These are phyloP conservation scores for Periconia sp. DNA, from an alignment of 2,329 filamentous ascomycete species.

Conservation along the genomic window DNA sequence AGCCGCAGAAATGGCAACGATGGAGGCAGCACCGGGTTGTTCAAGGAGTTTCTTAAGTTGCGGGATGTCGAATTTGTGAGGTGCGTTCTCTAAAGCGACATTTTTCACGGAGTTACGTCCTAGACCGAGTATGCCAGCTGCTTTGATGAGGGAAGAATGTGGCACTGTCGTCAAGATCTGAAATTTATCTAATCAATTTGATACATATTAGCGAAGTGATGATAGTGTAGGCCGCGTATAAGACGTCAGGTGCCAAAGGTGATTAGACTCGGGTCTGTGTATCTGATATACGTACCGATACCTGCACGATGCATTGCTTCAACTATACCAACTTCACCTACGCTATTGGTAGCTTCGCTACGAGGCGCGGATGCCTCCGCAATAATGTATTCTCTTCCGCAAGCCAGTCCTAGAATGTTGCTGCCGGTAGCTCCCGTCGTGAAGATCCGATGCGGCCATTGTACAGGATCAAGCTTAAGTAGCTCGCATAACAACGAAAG, in stretches of 20 bases:
- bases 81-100: constrained; percentile 60
- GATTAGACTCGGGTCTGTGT: no score
- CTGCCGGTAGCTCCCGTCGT: constrained; percentile 74
- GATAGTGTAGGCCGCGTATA: no score
- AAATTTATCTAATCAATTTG: no score
- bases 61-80: constrained; percentile 73
- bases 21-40: constrained; percentile 64
- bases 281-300: no score
- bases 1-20: constrained; percentile 81
- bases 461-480: constrained; percentile 61
- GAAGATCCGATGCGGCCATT: constrained; percentile 78
- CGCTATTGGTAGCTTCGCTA: constrained; percentile 42
- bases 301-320: constrained; percentile 69
- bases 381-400: constrained; percentile 73
- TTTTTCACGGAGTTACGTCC: constrained; percentile 72
- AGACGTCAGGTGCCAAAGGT: no score
- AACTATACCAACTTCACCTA: constrained; percentile 74
- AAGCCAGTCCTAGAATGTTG: constrained; percentile 70
- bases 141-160: constrained; percentile 85
- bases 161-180: constrained; percentile 81
- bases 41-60: constrained; percentile 67
- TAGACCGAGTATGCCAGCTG: constrained; percentile 80
- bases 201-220: no score
- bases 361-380: constrained; percentile 50
- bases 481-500: constrained; percentile 73